A percentile compares a stretch with the other conserved stretches of the same genome.
These are phyloP conservation scores for Sclerotinia nivalis DNA, from an alignment of 2,329 filamentous ascomycete species.

Conservation along the genomic window DNA sequence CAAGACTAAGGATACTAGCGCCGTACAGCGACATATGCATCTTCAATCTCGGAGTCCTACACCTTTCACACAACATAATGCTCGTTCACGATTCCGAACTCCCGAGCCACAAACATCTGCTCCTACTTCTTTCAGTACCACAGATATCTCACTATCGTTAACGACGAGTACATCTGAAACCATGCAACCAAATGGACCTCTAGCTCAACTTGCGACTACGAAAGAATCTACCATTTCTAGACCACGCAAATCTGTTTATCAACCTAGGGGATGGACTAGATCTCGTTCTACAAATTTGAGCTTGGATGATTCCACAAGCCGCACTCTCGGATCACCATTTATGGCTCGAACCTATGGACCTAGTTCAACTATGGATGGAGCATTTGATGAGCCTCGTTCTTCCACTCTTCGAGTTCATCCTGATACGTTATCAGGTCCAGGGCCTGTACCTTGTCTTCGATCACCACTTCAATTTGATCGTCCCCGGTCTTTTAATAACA, in stretches of 20 bases:
- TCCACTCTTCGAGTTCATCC: constrained; percentile 28
- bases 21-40: constrained; percentile 48
- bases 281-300: constrained; percentile 10
- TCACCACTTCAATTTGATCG: constrained; percentile 38
- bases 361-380: constrained; percentile 47
- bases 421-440: constrained; percentile 22
- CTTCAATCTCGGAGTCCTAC: constrained; percentile 56
- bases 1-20: constrained; percentile 52
- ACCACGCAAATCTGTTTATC: constrained; percentile 1
- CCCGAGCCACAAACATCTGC: constrained; percentile 48
- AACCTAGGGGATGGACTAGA: constrained; percentile 8
- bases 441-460: constrained; percentile 29
- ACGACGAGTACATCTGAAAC: constrained; percentile 62
- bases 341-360: constrained; percentile 61
- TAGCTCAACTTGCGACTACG: constrained; percentile 57
- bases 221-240: constrained; percentile 5
- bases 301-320: constrained; percentile 23
- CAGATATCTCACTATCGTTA: constrained; percentile 64
- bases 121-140: constrained; percentile 52
- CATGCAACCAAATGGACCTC: constrained; percentile 63
- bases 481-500: constrained; percentile 34
- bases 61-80: constrained; percentile 55
- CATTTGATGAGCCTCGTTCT: constrained; percentile 27
- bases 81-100: constrained; percentile 52
- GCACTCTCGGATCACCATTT: constrained; percentile 45